These are phyloP conservation scores for Torulaspora quercuum DNA, from an alignment of 805 yeast species.

Conservation along the genomic window DNA sequence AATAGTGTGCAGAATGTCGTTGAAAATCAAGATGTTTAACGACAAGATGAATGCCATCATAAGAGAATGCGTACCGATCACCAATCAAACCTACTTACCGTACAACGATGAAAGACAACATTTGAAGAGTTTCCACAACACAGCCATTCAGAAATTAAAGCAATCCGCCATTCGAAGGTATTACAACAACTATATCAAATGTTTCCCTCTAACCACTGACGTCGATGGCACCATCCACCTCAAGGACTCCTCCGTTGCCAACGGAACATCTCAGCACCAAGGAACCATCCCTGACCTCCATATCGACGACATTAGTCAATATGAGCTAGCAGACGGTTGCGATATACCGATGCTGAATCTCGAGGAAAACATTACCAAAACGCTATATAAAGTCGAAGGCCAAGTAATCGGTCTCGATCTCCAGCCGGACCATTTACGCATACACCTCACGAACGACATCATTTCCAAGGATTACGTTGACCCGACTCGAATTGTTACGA, in stretches of 20 bases:
- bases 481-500: constrained; percentile 17
- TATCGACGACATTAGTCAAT: constrained; percentile 4
- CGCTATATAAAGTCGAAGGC: constrained; percentile 11
- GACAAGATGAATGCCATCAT: constrained; percentile 26
- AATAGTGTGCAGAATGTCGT: constrained; percentile 25
- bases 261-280: too few relatives aligned
- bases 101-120: constrained; percentile 9
- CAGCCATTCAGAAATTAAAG: constrained; percentile 7
- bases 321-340: constrained; percentile 3
- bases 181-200: constrained; percentile 7
- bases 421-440: constrained; percentile 1
- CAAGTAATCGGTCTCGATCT: constrained; percentile 10
- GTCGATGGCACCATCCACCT: too few relatives aligned
- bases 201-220: constrained; percentile 11
- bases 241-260: too few relatives aligned
- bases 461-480: constrained; percentile 17
- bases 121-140: constrained; percentile 7
- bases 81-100: constrained; percentile 6
- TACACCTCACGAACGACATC: constrained; percentile 17
- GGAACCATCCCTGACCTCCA: too few relatives aligned
- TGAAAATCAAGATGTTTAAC: constrained; percentile 21
- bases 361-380: neutral
- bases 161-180: constrained; percentile 5
- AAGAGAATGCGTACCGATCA: constrained; percentile 21
- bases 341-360: constrained; percentile 3